Base-by-base conservation (phyloP, 2,329 filamentous ascomycete genomes). In the Venturia aucupariae region DNA sequence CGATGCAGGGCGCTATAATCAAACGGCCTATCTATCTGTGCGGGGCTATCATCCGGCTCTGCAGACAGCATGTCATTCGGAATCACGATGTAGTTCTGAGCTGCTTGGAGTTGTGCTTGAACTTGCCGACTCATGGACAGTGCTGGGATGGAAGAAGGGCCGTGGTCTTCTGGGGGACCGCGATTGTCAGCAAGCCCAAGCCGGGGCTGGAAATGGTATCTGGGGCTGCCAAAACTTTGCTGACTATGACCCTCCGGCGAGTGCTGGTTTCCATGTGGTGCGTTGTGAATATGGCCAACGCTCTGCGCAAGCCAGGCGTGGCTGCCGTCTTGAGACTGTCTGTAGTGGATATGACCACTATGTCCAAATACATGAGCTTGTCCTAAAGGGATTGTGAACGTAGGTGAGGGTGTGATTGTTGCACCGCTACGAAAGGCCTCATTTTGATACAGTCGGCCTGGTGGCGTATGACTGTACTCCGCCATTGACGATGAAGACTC, bases 21-120 rank as follows among this genome's bases (percentile, higher is more conserved):
- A 19, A 35, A 35, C 4, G 51, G 30, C 5, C 27, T 30, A 57
- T 57, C 51, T 19, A 35, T 8, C 10, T 57, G 51, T 57, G 51
- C 51, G 19, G 51, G 51, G 27, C 51, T 57, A 19, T 57, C 51
- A 35, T 57, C 51, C n/a, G 51, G 51, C 19, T 57, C 51, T 57
- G 51, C 15, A 35, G 51, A 57, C 17, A 57, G 27, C 51, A 57
- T 57, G 15, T 57, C 19, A 13, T 57, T 24, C 4, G 51, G 51
- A 15, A 57, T 57, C 27, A 57, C n/a, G 19, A 57, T 22, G 27
- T 57, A 57, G 17, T 57, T 57, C 11, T n/a, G 30, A 19, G 30
- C 27, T 7, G 30, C 51, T 57, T 57, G 51, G 35, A 57, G 27
- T 22, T 57, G 51, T 32, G 51, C 51, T 57, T 57, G 51, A 35